phyloP scores from a whole-genome alignment of 1,284 basidiomycete genomes.

The Fistulina hepatica region DNA sequence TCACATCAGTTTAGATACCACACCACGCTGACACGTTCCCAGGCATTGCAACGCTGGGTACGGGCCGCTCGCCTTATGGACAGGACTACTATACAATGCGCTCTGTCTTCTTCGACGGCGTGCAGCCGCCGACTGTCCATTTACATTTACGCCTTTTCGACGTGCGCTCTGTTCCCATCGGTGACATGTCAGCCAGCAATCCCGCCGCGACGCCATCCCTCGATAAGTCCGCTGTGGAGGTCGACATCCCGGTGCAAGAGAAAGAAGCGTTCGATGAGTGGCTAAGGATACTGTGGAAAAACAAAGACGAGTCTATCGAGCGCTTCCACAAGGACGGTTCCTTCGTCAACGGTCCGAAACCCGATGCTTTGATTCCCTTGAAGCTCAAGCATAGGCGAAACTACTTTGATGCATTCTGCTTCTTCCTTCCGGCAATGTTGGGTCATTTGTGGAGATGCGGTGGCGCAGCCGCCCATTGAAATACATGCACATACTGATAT shows the following conservation, averaged over 20 bases:
- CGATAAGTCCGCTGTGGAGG: constrained; percentile 29
- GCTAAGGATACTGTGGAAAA: constrained; percentile 71
- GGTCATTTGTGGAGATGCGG: constrained; percentile 47
- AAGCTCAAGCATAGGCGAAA: constrained; percentile 41
- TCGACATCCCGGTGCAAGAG: constrained; percentile 60
- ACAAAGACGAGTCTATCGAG: constrained; percentile 73
- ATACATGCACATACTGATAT: too few species aligned
- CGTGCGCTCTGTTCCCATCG: constrained; percentile 57
- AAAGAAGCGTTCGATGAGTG: constrained; percentile 71
- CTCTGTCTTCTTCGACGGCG: constrained; percentile 76
- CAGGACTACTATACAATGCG: constrained; percentile 82
- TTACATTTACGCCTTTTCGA: constrained; percentile 76
- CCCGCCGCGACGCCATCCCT: constrained; percentile 11
- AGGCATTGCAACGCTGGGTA: constrained; percentile 60
- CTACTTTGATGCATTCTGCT: constrained; percentile 55
- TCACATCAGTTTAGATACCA: constrained; percentile 1
- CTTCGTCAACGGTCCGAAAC: constrained; percentile 20
- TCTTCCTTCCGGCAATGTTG: constrained; percentile 49
- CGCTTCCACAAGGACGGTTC: constrained; percentile 44
- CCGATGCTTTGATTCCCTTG: constrained; percentile 43
- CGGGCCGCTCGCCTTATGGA: too few species aligned
- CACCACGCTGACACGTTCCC: constrained; percentile 6
- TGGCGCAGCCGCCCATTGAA: too few species aligned
- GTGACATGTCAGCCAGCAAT: constrained; percentile 34
- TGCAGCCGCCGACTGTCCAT: constrained; percentile 80